Evolutionary conservation across 2,329 filamentous ascomycete genomes (phyloP), one percentile per base, ranked within the genome.

Genomic region (Ophiostoma piceae): DNA sequence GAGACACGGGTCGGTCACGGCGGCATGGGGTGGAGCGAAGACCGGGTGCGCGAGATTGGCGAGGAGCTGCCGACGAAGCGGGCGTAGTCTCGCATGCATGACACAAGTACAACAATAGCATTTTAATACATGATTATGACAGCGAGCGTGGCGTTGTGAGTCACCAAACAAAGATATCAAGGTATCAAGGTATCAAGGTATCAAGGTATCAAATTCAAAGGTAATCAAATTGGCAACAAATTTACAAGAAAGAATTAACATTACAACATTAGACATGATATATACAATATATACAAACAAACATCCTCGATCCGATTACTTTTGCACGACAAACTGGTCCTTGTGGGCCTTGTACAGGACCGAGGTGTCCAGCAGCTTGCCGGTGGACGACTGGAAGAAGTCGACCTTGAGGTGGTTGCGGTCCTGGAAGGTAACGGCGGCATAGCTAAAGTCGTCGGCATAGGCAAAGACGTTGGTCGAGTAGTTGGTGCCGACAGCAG

Each of bases 371-470:
- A 86, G 72, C 7, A 84, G 71, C 67, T 79, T 78, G 1, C 84
- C 84, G 0, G 82, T 85, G 0, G 78, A 74, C 0, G 82, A 85
- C 2, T 78, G 76, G 47, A 84, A 78, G 73, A 87, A 87, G 12
- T 85, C 80, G 3, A 87, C 79, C 73, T 80, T 77, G 72, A 87
- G 71, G 35, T 82, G 75, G 3, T 82, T 78, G 68, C 73, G 74
- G 74, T 85, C 81, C 68, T 80, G 65, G 37, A 87, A 82, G 2
- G 77, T 79, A 7, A 87, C 72, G 1, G 79, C 81, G 2, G 81
- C 82, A 73, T 85, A 87, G 73, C 80, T 82, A 69, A 85, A 87
- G 70, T 84, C 83, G 67, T 83, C 80, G 0, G 78, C 82, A 69
- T 84, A 84, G 2, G 82, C 82, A 71, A 84, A 85, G 2, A 77